Evolutionary conservation across 176 grass and related monocot species (phyloP).

Genomic region (Carex myosuroides): DNA sequence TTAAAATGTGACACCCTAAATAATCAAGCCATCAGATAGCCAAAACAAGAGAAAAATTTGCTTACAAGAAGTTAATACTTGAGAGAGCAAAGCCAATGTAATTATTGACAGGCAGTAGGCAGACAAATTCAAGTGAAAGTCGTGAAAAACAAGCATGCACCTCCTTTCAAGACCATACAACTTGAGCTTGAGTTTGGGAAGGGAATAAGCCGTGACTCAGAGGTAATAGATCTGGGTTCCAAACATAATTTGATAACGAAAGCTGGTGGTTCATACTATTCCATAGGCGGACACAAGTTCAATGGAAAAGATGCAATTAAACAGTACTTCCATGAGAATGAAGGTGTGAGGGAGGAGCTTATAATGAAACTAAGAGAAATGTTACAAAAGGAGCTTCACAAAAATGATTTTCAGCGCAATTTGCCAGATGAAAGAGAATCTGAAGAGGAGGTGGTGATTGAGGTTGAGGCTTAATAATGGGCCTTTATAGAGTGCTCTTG

Average conservation of each 20-base stretch:
- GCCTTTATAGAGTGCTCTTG: background rate
- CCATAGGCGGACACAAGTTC: conserved; percentile 24
- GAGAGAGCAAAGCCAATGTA: background rate
- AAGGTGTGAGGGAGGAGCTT: conserved; percentile 26
- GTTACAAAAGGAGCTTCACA: background rate
- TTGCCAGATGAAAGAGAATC: background rate
- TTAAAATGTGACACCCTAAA: background rate
- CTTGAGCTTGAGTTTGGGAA: conserved; percentile 50
- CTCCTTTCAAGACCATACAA: conserved; percentile 38
- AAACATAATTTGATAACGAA: conserved; percentile 34
- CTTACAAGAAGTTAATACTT: background rate
- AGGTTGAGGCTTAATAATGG: conserved; percentile 20
- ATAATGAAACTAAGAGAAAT: conserved; percentile 28
- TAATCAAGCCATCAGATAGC: background rate
- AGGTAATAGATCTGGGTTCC: conserved; percentile 34
- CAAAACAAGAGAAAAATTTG: background rate
- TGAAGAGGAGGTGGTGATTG: conserved; percentile 26
- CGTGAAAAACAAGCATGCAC: conserved; percentile 50
- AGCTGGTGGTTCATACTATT: conserved; percentile 26
- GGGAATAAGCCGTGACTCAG: conserved; percentile 35
- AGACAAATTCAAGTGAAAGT: conserved; percentile 41
- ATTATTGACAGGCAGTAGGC: conserved; percentile 25
- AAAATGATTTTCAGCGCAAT: background rate
- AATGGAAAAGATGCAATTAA: conserved; percentile 48
- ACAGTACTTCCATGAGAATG: conserved; percentile 31